Evolutionary conservation across 768 basidiomycete genomes (phyloP), one percentile per base, ranked within the genome.

Genomic region (Pilatotrama ljubarskyi): DNA sequence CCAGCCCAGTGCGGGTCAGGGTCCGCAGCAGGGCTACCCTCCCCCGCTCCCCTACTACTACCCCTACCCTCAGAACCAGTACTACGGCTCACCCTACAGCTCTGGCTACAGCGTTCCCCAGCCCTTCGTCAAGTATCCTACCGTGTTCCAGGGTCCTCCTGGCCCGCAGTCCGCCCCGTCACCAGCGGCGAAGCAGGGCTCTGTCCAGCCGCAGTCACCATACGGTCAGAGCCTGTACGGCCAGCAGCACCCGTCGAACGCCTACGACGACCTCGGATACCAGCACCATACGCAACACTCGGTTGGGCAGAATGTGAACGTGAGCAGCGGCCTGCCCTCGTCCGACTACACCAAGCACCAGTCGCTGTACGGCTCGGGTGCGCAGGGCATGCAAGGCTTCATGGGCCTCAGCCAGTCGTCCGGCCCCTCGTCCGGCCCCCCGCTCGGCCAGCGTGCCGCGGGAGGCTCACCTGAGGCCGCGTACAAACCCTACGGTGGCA

Each of bases 111-210:
- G 75, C 43, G 75, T 82, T 11, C 86, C 88, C 7, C 86, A 88
- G 66, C 84, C 84, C 3, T 89, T 86, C 69, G 84, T 86, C 70
- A 88, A 91, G 74, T 91, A 91, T 68, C 88, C 88, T 1, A 72
- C 88, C 29, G 85, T 91, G 75, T 91, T 88, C 78, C 85, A 86
- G 66, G 86, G 84, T 9, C 86, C 87, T 15, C 86, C 88, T 20
- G 84, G 84, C 0, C 87, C 87, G 15, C 84, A 82, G 3, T 82
- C 82, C 15, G 85, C 82, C 5, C 82, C 86, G 0, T 86, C 85
- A 55, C 85, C 87, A 1, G 83, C 81, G 4, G 74, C 79, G n/a
- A 88, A 88, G 69, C 88, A 88, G 66, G 83, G 76, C 49, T 78
- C 81, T 54, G 79, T 80, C 50, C 80, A 81, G 58, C 80, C 81